Conservation (phyloP, 148 eudicot species). For the Rhododendron williamsianum region DNA sequence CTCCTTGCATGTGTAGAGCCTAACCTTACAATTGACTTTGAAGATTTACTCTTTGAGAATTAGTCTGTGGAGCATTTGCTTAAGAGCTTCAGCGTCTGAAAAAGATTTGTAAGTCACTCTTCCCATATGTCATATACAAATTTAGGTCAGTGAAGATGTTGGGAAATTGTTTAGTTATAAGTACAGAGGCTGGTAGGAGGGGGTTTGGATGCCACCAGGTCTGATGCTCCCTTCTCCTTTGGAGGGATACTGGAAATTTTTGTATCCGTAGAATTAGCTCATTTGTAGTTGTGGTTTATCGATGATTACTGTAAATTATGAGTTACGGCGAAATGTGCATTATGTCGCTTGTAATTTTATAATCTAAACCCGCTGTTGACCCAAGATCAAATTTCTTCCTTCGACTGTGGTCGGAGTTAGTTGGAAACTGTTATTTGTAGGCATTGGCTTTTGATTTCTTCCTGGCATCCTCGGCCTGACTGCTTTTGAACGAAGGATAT, state of each 20-base stretch:
- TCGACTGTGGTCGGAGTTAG: background rate
- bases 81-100: conserved; percentile 1
- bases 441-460: background rate
- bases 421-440: background rate
- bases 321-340: background rate
- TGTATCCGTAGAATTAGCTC: background rate
- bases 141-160: background rate
- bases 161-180: background rate
- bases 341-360: background rate
- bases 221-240: background rate
- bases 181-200: background rate
- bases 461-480: background rate
- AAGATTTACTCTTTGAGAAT: background rate
- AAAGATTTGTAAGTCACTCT: background rate
- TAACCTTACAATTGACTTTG: conserved; percentile 24
- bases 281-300: background rate
- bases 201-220: background rate
- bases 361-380: background rate
- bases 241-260: background rate
- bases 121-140: background rate
- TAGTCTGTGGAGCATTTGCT: background rate
- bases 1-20: conserved; percentile 95
- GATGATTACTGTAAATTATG: conserved; percentile 11
- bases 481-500: background rate
- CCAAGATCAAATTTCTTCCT: background rate